Conservation (phyloP, 805 yeast genomes). For the Saccharomycopsis fibuligera region DNA sequence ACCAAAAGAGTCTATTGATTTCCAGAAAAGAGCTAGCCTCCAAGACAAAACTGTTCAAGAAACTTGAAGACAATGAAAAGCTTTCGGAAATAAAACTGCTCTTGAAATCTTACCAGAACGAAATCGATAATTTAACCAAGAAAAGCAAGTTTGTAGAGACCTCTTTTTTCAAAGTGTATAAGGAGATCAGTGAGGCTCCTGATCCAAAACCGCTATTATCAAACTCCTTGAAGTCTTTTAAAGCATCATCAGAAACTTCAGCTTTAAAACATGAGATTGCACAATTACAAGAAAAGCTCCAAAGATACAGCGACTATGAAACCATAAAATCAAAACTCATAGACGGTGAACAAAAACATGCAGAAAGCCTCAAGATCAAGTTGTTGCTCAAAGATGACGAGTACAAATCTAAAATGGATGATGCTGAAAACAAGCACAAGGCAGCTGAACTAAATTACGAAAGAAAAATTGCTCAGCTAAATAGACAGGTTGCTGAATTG, state of each 20-base stretch:
- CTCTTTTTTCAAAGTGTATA: slow-evolving; percentile 67
- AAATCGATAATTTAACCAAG: slow-evolving; percentile 75
- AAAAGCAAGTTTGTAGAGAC: slow-evolving; percentile 71
- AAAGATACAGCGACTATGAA: slow-evolving; percentile 72
- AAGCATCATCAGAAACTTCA: slow-evolving; percentile 46
- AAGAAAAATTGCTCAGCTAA: slow-evolving; percentile 46
- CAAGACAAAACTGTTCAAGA: slow-evolving; percentile 81
- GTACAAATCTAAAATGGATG: slow-evolving; percentile 59
- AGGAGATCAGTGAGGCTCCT: slow-evolving; percentile 80
- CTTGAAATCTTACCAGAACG: slow-evolving; percentile 74
- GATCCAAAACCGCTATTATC: slow-evolving; percentile 83
- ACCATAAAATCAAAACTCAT: slow-evolving; percentile 56
- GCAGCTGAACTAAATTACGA: slow-evolving; percentile 47
- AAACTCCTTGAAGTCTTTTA: slow-evolving; percentile 57
- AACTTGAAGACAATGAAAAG: slow-evolving; percentile 61
- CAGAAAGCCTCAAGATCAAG: slow-evolving; percentile 46
- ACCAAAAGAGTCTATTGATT: slow-evolving; percentile 60
- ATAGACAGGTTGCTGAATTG: slow-evolving; percentile 55
- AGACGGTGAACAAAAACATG: slow-evolving; percentile 54
- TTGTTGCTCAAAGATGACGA: slow-evolving; percentile 71
- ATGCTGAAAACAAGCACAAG: slow-evolving; percentile 64
- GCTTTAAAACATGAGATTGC: slow-evolving; percentile 45
- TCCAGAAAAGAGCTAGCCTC: slow-evolving; percentile 73
- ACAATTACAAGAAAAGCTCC: slow-evolving; percentile 43
- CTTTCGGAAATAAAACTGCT: slow-evolving; percentile 58